These are phyloP conservation scores for Cytospora mali DNA, from an alignment of 2,329 filamentous ascomycete genomes.

Conservation along the genomic window DNA sequence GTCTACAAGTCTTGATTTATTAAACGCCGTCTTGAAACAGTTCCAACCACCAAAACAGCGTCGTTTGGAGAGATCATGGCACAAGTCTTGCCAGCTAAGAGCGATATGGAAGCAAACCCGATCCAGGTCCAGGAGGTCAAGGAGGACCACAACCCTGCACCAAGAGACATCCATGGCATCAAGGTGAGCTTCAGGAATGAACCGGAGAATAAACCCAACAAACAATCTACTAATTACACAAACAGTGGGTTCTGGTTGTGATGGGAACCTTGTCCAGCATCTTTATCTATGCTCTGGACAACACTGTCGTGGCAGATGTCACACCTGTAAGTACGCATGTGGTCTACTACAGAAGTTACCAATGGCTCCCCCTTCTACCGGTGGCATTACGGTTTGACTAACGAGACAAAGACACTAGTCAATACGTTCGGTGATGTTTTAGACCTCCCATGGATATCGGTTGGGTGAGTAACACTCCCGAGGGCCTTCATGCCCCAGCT, in stretches of 20 bases:
- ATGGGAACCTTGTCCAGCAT: conserved; percentile 31
- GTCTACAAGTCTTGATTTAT: background rate
- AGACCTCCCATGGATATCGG: background rate
- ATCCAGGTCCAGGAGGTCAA: background rate
- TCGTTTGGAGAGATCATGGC: too few species aligned
- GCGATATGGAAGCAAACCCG: background rate
- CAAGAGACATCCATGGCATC: background rate
- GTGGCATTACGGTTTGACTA: background rate
- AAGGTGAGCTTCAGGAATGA: background rate
- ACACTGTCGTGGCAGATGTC: conserved; percentile 52
- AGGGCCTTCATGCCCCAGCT: too few species aligned
- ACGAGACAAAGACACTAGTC: background rate
- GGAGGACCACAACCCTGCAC: background rate
- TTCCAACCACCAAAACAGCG: background rate
- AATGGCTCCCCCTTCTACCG: too few species aligned
- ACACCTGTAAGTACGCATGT: background rate
- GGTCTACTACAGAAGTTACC: too few species aligned
- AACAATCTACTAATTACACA: background rate
- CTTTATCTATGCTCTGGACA: conserved; percentile 49
- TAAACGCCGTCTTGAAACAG: background rate
- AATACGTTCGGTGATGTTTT: background rate
- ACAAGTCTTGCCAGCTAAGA: background rate
- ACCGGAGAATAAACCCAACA: background rate
- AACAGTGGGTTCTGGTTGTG: conserved; percentile 34
- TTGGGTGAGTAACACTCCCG: background rate